These are phyloP conservation scores for Chytriomyces sp. DNA, from an alignment of 192 early-diverging fungal genomes.

Conservation along the genomic window DNA sequence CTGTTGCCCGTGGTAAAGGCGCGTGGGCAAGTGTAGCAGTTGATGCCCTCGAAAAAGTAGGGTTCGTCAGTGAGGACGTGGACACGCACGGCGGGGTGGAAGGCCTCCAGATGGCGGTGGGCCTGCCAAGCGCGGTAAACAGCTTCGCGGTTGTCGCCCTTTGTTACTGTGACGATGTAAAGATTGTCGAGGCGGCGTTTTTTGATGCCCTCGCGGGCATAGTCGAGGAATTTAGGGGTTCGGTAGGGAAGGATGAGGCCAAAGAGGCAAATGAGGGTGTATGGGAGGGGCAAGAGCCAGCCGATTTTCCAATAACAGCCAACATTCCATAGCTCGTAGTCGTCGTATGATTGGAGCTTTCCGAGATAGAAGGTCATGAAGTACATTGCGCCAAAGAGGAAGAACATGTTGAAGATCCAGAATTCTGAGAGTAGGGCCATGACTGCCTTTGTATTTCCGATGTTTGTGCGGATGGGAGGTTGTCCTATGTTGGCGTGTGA, in stretches of 20 bases:
- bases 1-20: slow-evolving; percentile 45
- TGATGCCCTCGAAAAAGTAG: slow-evolving; percentile 64
- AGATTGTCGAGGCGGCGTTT: slow-evolving; percentile 59
- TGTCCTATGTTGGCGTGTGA: slow-evolving; percentile 30
- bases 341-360: slow-evolving; percentile 43
- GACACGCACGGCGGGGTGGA: slow-evolving; percentile 57
- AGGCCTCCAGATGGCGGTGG: slow-evolving; percentile 55
- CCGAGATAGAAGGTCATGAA: slow-evolving; percentile 50
- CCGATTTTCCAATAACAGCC: slow-evolving; percentile 62
- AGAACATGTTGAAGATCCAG: slow-evolving; percentile 55
- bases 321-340: slow-evolving; percentile 55
- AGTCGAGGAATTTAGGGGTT: slow-evolving; percentile 56
- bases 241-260: slow-evolving; percentile 59
- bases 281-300: slow-evolving; percentile 59
- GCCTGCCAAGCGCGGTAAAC: slow-evolving; percentile 60
- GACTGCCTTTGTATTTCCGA: slow-evolving; percentile 54
- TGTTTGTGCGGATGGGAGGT: slow-evolving; percentile 47
- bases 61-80: slow-evolving; percentile 64
- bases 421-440: slow-evolving; percentile 56
- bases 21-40: slow-evolving; percentile 63
- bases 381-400: slow-evolving; percentile 49
- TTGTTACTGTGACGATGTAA: slow-evolving; percentile 61
- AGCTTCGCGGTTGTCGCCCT: slow-evolving; percentile 56
- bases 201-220: slow-evolving; percentile 43
- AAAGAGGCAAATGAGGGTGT: slow-evolving; percentile 62